phyloP scores from a whole-genome alignment of 2,329 filamentous ascomycete species.

The Cordyceps cicadae region DNA sequence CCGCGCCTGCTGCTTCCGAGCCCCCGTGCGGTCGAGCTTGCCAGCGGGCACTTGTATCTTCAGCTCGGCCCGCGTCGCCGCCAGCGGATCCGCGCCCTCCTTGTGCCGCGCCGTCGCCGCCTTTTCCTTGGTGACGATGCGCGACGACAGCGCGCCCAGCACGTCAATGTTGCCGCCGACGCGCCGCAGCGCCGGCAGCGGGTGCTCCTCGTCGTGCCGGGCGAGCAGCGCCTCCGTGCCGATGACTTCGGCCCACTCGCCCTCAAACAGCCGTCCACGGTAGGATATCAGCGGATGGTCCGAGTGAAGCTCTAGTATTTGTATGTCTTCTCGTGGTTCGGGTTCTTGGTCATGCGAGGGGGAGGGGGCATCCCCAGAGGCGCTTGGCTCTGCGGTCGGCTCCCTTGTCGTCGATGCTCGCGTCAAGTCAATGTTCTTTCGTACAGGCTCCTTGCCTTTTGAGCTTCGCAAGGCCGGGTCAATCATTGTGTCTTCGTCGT shows the following conservation, averaged over 20 bases:
- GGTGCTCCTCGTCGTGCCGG: slow-evolving; percentile 46
- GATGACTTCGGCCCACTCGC: slow-evolving; percentile 72
- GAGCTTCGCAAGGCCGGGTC: slow-evolving; percentile 17
- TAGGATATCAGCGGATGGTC: slow-evolving; percentile 71
- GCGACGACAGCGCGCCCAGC: slow-evolving; percentile 60
- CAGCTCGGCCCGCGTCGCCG: slow-evolving; percentile 33
- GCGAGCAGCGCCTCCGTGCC: slow-evolving; percentile 76
- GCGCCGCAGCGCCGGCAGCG: slow-evolving; percentile 37
- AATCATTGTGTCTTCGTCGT: slow-evolving; percentile 22
- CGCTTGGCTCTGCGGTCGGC: neutral
- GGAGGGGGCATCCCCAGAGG: slow-evolving; percentile 8
- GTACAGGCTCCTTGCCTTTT: slow-evolving; percentile 15
- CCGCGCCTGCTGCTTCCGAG: slow-evolving; percentile 38
- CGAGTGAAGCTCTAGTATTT: slow-evolving; percentile 77
- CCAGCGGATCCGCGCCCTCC: slow-evolving; percentile 25
- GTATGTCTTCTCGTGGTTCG: slow-evolving; percentile 41
- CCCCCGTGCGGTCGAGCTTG: slow-evolving; percentile 36
- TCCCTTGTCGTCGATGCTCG: neutral
- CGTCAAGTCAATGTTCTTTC: slow-evolving; percentile 9
- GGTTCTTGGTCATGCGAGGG: slow-evolving; percentile 10
- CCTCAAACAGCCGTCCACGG: slow-evolving; percentile 67
- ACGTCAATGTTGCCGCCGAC: slow-evolving; percentile 52
- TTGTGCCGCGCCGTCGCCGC: slow-evolving; percentile 42
- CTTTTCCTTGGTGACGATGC: slow-evolving; percentile 60
- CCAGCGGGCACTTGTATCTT: slow-evolving; percentile 38